Conservation (phyloP, 108 stramenopile genomes). For the Nitzschia sp. region DNA sequence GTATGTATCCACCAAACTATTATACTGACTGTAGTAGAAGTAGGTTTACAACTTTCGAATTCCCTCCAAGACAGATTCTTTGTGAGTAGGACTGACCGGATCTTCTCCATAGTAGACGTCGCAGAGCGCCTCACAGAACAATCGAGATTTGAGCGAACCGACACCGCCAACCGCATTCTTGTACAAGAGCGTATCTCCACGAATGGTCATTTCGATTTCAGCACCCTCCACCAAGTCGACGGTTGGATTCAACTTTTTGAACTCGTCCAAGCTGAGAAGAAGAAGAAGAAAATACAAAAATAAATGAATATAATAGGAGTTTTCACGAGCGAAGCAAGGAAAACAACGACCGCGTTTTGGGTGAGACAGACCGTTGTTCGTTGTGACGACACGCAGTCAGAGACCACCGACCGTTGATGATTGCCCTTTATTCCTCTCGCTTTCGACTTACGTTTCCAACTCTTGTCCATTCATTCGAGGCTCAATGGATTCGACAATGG, state of each 20-base stretch:
- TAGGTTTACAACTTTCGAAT: constrained; percentile 67
- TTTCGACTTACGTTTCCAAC: constrained; percentile 55
- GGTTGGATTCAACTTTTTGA: constrained; percentile 79
- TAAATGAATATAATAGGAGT: background rate
- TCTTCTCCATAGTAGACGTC: constrained; percentile 87
- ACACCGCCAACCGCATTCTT: constrained; percentile 79
- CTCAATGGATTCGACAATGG: constrained; percentile 82
- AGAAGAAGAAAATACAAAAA: background rate
- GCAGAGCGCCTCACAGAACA: constrained; percentile 77
- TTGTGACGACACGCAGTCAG: background rate
- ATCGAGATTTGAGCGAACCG: constrained; percentile 70
- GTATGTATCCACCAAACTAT: no score
- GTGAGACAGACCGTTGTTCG: no score
- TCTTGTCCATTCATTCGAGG: constrained; percentile 87
- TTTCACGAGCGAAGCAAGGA: background rate
- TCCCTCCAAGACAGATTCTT: constrained; percentile 68
- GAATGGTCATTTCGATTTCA: constrained; percentile 90
- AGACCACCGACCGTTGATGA: background rate
- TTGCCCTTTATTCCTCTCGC: background rate
- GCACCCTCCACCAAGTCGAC: constrained; percentile 85
- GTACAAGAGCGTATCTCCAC: constrained; percentile 79
- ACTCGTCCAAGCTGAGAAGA: constrained; percentile 64
- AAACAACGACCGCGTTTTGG: no score
- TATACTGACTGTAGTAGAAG: no score
- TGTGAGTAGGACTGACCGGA: constrained; percentile 73